phyloP scores from a whole-genome alignment of 805 yeast species.

The Cyberlindnera euphorbiiphila region DNA sequence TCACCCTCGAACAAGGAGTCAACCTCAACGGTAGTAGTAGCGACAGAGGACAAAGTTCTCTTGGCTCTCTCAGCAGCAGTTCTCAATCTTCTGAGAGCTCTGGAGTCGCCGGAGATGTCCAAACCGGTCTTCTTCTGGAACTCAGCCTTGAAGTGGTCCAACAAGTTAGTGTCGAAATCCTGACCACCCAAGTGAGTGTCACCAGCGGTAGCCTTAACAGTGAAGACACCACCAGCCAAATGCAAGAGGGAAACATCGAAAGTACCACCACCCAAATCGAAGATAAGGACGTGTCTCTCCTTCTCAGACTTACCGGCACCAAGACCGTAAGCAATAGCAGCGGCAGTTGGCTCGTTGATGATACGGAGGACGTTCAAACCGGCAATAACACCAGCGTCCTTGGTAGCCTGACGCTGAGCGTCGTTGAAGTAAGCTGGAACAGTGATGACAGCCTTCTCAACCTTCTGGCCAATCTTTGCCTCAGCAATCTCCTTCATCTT shows the following conservation, averaged over 20 bases:
- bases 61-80: slow-evolving; percentile 99
- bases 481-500: slow-evolving; percentile 83
- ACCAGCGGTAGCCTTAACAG: slow-evolving; percentile 98
- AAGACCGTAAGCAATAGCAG: slow-evolving; percentile 98
- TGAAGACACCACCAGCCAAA: slow-evolving; percentile 94
- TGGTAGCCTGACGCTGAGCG: slow-evolving; percentile 79
- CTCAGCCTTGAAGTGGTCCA: slow-evolving; percentile 88
- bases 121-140: slow-evolving; percentile 93
- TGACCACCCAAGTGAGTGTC: slow-evolving; percentile 99
- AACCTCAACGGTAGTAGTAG: slow-evolving; percentile 94
- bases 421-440: slow-evolving; percentile 81
- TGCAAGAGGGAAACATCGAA: slow-evolving; percentile 93
- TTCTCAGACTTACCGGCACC: slow-evolving; percentile 81
- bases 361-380: slow-evolving; percentile 76
- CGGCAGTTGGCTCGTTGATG: slow-evolving; percentile 87
- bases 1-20: slow-evolving; percentile 95
- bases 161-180: slow-evolving; percentile 95
- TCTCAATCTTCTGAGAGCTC: slow-evolving; percentile 97
- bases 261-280: slow-evolving; percentile 99
- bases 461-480: slow-evolving; percentile 67
- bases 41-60: slow-evolving; percentile 95
- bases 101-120: slow-evolving; percentile 85
- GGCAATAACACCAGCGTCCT: slow-evolving; percentile 78
- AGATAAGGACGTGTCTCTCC: slow-evolving; percentile 86
- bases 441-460: slow-evolving; percentile 72